Evolutionary conservation across 169 alveolate species (phyloP).

Genomic region (Eimeria brunetti): DNA sequence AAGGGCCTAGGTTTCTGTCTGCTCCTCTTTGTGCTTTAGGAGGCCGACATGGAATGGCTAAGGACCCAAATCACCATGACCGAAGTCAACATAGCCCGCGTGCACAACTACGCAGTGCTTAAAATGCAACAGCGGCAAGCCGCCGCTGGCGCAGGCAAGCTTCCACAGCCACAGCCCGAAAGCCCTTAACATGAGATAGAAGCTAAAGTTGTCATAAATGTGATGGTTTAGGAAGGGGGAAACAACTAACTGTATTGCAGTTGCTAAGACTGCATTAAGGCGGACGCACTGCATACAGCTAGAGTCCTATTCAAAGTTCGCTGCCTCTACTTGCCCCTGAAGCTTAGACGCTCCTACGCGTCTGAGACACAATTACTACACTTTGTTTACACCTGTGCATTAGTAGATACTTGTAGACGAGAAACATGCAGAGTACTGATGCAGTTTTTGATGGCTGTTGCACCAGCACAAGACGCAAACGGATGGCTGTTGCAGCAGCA

Average conservation of each 20-base stretch:
- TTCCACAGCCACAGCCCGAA: neutral
- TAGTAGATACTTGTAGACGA: neutral
- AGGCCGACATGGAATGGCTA: slow-evolving; percentile 90
- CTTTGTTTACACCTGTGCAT: neutral
- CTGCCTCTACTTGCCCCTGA: neutral
- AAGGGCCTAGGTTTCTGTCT: neutral
- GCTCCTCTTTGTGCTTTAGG: slow-evolving; percentile 80
- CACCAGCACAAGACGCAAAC: neutral
- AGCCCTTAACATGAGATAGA: neutral
- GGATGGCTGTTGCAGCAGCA: neutral
- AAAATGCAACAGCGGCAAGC: slow-evolving; percentile 83
- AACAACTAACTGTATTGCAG: neutral
- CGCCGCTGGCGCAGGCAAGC: slow-evolving; percentile 57
- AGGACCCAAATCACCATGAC: slow-evolving; percentile 91
- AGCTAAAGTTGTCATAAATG: neutral
- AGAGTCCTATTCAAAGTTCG: neutral
- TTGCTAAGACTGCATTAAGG: no score
- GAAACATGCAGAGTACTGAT: neutral
- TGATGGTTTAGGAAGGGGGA: neutral
- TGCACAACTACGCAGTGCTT: slow-evolving; percentile 91
- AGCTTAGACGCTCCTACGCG: neutral
- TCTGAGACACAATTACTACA: neutral
- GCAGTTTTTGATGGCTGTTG: neutral
- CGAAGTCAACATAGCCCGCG: slow-evolving; percentile 93
- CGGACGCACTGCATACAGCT: neutral